Evolutionary conservation across 202 grass and related monocot species (phyloP), one percentile per base, ranked within the genome.

Genomic region (Saccharum hybrid): DNA sequence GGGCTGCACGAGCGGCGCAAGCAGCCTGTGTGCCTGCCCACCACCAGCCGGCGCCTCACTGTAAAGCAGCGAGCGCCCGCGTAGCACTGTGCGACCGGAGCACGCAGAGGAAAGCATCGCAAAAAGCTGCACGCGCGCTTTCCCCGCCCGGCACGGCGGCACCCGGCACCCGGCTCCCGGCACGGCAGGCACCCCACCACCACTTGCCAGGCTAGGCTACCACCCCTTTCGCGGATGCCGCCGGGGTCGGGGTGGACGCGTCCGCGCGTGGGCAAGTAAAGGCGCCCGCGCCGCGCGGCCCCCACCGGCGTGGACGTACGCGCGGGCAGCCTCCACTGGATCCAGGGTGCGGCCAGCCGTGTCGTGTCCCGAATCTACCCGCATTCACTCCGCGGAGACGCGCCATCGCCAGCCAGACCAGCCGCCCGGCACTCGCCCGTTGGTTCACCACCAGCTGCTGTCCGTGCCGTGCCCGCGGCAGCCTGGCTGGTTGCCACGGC

Each of bases 391-490:
- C n/a, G n/a, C n/a, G n/a, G n/a, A n/a, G n/a, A n/a, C n/a, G n/a
- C n/a, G n/a, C n/a, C n/a, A n/a, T n/a, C n/a, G n/a, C n/a, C n/a
- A n/a, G n/a, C n/a, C n/a, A n/a, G n/a, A n/a, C 48, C 0, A 48
- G 48, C 48, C 40, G 77, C 87, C 87, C 87, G 82, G n/a, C n/a
- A n/a, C n/a, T n/a, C 26, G 26, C 26, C 26, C 26, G 26, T 89
- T 85, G 65, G 56, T 51, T 3, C 23, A 7, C 74, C 79, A 41
- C 85, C 48, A 7, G 15, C 69, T 68, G 65, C 70, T 72, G 70
- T n/a, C 46, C 71, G 71, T 34, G 46, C 30, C 49, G 4, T 18
- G 5, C 42, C 38, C 34, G 16, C 54, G 19, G 19, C 56, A 10
- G 6, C 8, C 43, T 46, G 16, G 8, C 23, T 49, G 18, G 11